These are phyloP conservation scores for Physaria fendleri DNA, from an alignment of 345 rosid genomes.

Conservation along the genomic window DNA sequence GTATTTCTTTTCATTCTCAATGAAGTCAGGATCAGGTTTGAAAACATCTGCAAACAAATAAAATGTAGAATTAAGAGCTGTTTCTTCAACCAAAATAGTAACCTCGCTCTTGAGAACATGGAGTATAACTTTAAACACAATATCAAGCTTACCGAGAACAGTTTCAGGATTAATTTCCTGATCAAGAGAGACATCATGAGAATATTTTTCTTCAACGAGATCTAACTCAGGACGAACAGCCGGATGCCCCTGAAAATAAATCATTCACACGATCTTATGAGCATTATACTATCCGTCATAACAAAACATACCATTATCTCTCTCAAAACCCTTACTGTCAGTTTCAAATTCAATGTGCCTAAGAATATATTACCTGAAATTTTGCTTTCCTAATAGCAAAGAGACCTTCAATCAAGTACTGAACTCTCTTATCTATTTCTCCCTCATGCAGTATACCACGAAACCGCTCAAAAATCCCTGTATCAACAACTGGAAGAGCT, in stretches of 20 bases:
- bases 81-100: neutral
- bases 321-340: neutral
- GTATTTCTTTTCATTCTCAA: constrained; percentile 79
- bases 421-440: constrained; percentile 92
- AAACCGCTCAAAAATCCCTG: constrained; percentile 92
- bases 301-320: neutral
- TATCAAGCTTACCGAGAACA: constrained; percentile 56
- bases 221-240: constrained; percentile 94
- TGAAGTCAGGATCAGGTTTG: constrained; percentile 68
- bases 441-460: constrained; percentile 97
- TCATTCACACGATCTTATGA: constrained; percentile 1
- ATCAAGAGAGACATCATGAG: constrained; percentile 83
- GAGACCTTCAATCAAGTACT: constrained; percentile 80
- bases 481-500: constrained; percentile 9
- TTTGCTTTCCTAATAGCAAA: constrained; percentile 85
- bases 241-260: constrained; percentile 65
- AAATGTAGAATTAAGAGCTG: neutral
- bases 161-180: constrained; percentile 67
- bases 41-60: constrained; percentile 51
- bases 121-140: neutral
- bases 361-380: constrained; percentile 55
- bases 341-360: neutral
- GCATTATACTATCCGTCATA: neutral
- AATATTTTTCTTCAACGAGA: constrained; percentile 85
- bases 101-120: neutral